These are phyloP conservation scores for Dimocarpus longan DNA, from an alignment of 345 rosid genomes.

Conservation along the genomic window DNA sequence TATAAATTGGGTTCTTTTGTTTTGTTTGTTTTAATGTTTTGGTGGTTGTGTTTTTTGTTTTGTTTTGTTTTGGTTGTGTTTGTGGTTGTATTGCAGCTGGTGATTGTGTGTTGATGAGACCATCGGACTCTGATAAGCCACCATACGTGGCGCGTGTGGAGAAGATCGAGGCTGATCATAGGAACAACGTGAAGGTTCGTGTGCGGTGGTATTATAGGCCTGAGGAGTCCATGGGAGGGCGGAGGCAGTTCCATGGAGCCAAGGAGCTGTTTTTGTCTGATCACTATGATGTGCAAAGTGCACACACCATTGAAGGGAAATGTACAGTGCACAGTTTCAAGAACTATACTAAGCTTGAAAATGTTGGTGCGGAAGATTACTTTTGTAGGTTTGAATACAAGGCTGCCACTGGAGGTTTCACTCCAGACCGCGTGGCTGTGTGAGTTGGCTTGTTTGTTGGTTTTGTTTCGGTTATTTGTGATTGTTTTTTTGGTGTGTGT, in stretches of 20 bases:
- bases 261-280: slow-evolving; percentile 83
- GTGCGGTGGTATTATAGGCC: slow-evolving; percentile 88
- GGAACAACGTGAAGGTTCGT: slow-evolving; percentile 74
- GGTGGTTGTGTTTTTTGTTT: slow-evolving; percentile 10
- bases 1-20: background rate
- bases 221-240: slow-evolving; percentile 86
- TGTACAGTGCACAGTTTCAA: slow-evolving; percentile 83
- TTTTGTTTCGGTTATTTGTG: background rate
- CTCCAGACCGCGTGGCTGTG: slow-evolving; percentile 90
- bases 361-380: slow-evolving; percentile 85
- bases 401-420: slow-evolving; percentile 80
- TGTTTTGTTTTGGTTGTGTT: background rate
- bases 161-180: slow-evolving; percentile 76
- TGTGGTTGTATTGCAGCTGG: slow-evolving; percentile 49
- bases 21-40: background rate
- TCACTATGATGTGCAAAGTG: slow-evolving; percentile 77
- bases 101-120: slow-evolving; percentile 86
- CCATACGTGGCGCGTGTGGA: slow-evolving; percentile 86
- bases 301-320: slow-evolving; percentile 82
- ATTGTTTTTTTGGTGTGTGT: background rate
- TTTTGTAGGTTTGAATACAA: slow-evolving; percentile 82
- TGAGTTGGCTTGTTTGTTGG: slow-evolving; percentile 36
- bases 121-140: slow-evolving; percentile 73
- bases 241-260: slow-evolving; percentile 86
- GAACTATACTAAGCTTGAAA: slow-evolving; percentile 79